phyloP scores from a whole-genome alignment of 371 early-diverging fungal genomes.

The Funneliformis caledonium region DNA sequence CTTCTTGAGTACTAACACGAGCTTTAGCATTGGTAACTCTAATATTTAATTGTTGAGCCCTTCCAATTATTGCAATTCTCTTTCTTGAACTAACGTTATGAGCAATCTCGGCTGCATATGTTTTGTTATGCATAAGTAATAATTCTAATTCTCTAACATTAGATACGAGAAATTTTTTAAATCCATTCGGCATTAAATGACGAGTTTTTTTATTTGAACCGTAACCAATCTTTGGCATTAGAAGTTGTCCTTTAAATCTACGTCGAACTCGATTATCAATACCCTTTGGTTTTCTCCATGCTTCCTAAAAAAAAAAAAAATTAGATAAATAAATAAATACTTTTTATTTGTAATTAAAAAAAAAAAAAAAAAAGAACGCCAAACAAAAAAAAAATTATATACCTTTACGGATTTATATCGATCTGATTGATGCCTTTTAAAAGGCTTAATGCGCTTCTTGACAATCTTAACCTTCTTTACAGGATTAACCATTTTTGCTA shows the following conservation, averaged over 20 bases:
- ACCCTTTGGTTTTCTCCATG: constrained; percentile 99
- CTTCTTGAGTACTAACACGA: constrained; percentile 88
- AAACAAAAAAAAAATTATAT: constrained; percentile 45
- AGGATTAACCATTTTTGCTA: constrained; percentile 84
- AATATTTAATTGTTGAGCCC: constrained; percentile 97
- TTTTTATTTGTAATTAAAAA: background rate
- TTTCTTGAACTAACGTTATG: constrained; percentile 98
- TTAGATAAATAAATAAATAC: background rate
- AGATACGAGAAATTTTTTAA: constrained; percentile 96
- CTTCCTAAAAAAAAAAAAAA: constrained; percentile 58
- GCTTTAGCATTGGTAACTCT: constrained; percentile 98
- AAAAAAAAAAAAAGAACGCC: background rate
- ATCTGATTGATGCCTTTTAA: constrained; percentile 99
- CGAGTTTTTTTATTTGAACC: constrained; percentile 97
- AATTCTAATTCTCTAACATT: constrained; percentile 97
- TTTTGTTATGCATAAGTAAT: constrained; percentile 98
- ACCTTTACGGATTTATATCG: constrained; percentile 95
- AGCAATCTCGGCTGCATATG: constrained; percentile 99
- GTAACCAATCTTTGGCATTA: constrained; percentile 99
- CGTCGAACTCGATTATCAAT: constrained; percentile 99
- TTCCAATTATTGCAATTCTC: constrained; percentile 95
- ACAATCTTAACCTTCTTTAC: constrained; percentile 91
- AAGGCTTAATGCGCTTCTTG: constrained; percentile 98
- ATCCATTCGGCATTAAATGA: constrained; percentile 97
- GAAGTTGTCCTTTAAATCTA: constrained; percentile 97